These are phyloP conservation scores for Daldinia vernicosa DNA, from an alignment of 495 filamentous ascomycete genomes.

Conservation along the genomic window DNA sequence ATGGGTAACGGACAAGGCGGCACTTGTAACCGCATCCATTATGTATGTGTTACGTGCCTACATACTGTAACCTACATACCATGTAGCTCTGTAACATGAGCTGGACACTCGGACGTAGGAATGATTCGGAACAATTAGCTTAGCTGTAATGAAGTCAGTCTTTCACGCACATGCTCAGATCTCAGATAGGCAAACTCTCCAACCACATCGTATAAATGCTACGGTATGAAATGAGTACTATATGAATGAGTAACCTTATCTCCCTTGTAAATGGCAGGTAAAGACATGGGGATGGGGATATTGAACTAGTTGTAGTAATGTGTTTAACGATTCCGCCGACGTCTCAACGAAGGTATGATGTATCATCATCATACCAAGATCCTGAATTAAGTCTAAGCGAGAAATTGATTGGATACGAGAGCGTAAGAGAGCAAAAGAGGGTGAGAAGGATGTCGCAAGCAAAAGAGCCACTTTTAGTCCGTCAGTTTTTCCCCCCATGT, in stretches of 20 bases:
- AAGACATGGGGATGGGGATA: conserved; percentile 10
- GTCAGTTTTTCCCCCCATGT: conserved; percentile 1
- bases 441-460: conserved; percentile 26
- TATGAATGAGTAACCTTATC: not conserved
- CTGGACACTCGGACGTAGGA: not conserved
- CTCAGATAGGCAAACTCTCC: conserved; percentile 3
- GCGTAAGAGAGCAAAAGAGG: not conserved
- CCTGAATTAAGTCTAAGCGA: conserved; percentile 34
- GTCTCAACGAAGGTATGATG: conserved; percentile 14
- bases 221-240: conserved; percentile 7
- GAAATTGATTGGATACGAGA: conserved; percentile 34
- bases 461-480: conserved; percentile 20
- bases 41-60: not conserved
- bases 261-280: conserved; percentile 6
- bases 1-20: not conserved
- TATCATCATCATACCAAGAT: conserved; percentile 34
- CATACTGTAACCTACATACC: too few species aligned
- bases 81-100: not conserved
- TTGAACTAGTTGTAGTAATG: conserved; percentile 12
- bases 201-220: conserved; percentile 10
- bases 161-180: conserved; percentile 1
- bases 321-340: conserved; percentile 23
- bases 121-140: not conserved
- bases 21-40: not conserved
- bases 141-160: not conserved